Conservation (phyloP, 352 stramenopile genomes). For the Phytopythium boreale region DNA sequence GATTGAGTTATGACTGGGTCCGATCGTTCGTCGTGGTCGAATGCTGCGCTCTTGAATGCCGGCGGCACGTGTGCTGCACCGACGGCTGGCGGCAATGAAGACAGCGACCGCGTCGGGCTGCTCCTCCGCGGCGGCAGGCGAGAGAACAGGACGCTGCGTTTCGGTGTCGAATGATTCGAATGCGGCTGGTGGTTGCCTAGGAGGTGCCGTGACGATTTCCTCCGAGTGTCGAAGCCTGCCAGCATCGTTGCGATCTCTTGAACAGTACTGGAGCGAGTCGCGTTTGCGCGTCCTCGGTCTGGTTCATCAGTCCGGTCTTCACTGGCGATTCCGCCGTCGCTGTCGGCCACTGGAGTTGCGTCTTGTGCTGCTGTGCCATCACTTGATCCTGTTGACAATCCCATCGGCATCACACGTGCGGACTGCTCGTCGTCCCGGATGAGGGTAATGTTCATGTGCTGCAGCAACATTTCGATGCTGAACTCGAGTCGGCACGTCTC, state of each 20-base stretch:
- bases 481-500: conserved; percentile 64
- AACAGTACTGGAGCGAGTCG: conserved; percentile 10
- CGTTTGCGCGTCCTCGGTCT: conserved; percentile 16
- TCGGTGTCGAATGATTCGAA: background rate
- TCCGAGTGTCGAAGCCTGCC: conserved; percentile 14
- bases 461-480: conserved; percentile 50
- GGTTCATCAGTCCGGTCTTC: background rate
- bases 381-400: no score
- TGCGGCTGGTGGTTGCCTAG: background rate
- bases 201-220: conserved; percentile 11
- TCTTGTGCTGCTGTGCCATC: background rate
- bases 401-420: background rate
- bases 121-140: conserved; percentile 29
- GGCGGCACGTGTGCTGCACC: background rate
- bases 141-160: conserved; percentile 34
- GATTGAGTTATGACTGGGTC: background rate
- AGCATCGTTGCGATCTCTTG: conserved; percentile 29
- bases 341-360: background rate
- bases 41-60: background rate
- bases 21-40: background rate
- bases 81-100: background rate
- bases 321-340: background rate
- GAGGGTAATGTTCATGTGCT: conserved; percentile 52
- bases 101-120: background rate
- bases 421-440: conserved; percentile 8